Percentiles rank a stretch among this genome's conserved stretches.
Conservation (phyloP, 768 basidiomycete genomes). For the Amanita exitialis region DNA sequence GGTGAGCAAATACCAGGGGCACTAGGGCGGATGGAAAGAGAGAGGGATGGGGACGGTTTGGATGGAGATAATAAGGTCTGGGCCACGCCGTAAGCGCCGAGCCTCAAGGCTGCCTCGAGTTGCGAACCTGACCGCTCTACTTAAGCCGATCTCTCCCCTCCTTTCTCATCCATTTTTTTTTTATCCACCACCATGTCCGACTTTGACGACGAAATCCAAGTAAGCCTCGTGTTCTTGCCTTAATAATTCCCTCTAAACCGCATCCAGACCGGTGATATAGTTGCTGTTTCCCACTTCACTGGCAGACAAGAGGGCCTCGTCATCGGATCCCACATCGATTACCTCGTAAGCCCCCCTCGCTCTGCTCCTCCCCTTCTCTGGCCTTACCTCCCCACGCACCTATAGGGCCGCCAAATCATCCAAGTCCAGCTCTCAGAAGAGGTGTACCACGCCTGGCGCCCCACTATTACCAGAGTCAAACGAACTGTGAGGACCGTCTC, state of each 20-base stretch:
- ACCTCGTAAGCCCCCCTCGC: constrained; percentile 37
- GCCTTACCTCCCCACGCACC: not conserved
- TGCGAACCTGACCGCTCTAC: constrained; percentile 15
- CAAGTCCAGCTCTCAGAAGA: constrained; percentile 75
- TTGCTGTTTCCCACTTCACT: no score
- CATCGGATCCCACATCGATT: constrained; percentile 65
- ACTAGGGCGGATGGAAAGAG: no score
- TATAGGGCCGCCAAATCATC: constrained; percentile 71
- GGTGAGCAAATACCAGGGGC: no score
- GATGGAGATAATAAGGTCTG: constrained; percentile 23
- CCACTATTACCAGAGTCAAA: constrained; percentile 68
- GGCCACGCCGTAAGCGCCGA: constrained; percentile 10
- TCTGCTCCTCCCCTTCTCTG: not conserved
- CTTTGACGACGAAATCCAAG: constrained; percentile 1
- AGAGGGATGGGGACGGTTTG: no score
- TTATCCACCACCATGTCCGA: constrained; percentile 5
- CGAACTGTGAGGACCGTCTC: constrained; percentile 54
- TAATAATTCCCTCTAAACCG: no score
- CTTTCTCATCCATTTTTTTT: not conserved
- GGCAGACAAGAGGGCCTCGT: constrained; percentile 74
- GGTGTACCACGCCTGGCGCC: constrained; percentile 68
- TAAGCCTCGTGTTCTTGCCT: no score
- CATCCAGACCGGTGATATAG: constrained; percentile 66
- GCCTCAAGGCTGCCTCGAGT: constrained; percentile 48
- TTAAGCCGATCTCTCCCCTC: not conserved